phyloP scores from a whole-genome alignment of 2,329 filamentous ascomycete species.

The Tolypocladium capitatum region DNA sequence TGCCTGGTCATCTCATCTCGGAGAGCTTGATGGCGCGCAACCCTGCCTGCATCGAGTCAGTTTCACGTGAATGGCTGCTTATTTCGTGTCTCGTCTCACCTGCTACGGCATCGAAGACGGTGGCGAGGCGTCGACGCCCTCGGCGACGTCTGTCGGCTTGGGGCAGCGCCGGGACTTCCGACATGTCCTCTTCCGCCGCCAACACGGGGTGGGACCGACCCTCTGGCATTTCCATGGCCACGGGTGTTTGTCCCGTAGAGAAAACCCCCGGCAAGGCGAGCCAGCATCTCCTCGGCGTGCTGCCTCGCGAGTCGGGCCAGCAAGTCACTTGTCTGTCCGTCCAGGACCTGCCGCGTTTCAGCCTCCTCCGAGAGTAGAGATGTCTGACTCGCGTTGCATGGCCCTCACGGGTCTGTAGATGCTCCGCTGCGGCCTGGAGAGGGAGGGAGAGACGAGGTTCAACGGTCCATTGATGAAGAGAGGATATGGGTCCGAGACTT shows the following conservation, averaged over 20 bases:
- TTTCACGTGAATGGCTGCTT: conserved; percentile 5
- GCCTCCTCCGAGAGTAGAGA: neutral
- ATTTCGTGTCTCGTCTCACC: conserved; percentile 28
- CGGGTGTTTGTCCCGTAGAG: neutral
- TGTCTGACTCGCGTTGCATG: neutral
- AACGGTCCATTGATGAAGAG: neutral
- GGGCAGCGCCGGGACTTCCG: neutral
- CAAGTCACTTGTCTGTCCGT: neutral
- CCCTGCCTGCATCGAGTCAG: conserved; percentile 18
- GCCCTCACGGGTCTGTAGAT: neutral
- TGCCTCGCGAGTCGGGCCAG: neutral
- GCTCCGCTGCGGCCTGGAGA: neutral
- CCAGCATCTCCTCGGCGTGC: neutral
- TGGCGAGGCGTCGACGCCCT: conserved; percentile 27
- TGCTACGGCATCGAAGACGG: conserved; percentile 61
- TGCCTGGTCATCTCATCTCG: conserved; percentile 6
- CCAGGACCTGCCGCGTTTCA: neutral
- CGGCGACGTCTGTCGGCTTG: conserved; percentile 2
- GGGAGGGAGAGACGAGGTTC: neutral
- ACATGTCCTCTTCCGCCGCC: neutral
- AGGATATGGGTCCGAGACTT: neutral
- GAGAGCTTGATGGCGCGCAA: conserved; percentile 12
- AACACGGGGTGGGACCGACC: neutral
- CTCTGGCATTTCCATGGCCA: neutral
- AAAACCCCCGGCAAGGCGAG: neutral